These are phyloP conservation scores for Fusarium domesticum DNA, from an alignment of 2,329 filamentous ascomycete species.

Conservation along the genomic window DNA sequence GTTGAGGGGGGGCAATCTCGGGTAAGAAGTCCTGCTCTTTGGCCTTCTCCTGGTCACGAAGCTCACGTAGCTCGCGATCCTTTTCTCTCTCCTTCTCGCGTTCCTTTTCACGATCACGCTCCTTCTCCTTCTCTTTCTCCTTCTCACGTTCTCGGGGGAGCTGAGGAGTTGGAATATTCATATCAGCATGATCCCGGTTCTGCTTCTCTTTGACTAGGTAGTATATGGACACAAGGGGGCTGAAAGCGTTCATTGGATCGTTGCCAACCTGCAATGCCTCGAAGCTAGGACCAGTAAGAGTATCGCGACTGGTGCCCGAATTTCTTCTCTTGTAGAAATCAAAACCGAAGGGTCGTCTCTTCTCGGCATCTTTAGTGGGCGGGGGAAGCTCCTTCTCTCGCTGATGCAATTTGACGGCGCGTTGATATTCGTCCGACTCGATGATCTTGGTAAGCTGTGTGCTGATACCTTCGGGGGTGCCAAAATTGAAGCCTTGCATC, in stretches of 20 bases:
- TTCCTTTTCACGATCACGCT: constrained; percentile 36
- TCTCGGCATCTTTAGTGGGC: constrained; percentile 66
- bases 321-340: constrained; percentile 96
- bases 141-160: constrained; percentile 33
- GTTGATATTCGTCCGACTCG: constrained; percentile 91
- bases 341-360: constrained; percentile 81
- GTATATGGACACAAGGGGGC: constrained; percentile 88
- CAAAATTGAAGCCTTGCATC: constrained; percentile 99
- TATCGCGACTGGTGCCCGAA: constrained; percentile 85
- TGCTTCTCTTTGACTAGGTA: constrained; percentile 95
- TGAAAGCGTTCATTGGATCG: constrained; percentile 91
- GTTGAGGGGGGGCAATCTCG: constrained; percentile 76
- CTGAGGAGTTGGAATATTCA: constrained; percentile 46
- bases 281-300: constrained; percentile 75
- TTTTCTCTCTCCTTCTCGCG: constrained; percentile 32
- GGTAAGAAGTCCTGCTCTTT: constrained; percentile 55
- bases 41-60: constrained; percentile 28
- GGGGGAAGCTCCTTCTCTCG: constrained; percentile 61
- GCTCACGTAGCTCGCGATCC: constrained; percentile 19
- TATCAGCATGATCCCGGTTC: constrained; percentile 63
- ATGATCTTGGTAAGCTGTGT: constrained; percentile 80
- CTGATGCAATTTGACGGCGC: constrained; percentile 68
- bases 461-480: constrained; percentile 77
- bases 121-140: constrained; percentile 29
- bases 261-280: constrained; percentile 79